These are phyloP conservation scores for Lepidium didymum DNA, from an alignment of 345 rosid species.

Conservation along the genomic window DNA sequence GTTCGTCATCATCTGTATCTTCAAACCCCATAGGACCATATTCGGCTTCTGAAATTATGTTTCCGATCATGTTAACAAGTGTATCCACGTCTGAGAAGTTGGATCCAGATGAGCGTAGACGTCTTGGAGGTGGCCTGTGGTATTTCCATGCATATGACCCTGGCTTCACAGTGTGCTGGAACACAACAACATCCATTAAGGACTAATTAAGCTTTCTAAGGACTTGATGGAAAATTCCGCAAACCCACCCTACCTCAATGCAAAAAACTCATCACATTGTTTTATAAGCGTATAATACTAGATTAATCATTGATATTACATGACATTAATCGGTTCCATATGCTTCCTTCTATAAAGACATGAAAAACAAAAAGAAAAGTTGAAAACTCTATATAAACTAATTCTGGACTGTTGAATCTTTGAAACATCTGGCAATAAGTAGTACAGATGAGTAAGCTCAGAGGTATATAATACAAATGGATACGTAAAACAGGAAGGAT, in stretches of 20 bases:
- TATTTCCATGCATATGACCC: slow-evolving; percentile 77
- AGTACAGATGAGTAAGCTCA: background rate
- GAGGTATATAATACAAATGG: background rate
- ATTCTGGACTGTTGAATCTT: background rate
- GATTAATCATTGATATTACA: slow-evolving; percentile 8
- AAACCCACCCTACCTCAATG: slow-evolving; percentile 11
- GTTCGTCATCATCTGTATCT: slow-evolving; percentile 36
- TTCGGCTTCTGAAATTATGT: slow-evolving; percentile 44
- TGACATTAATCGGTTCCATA: background rate
- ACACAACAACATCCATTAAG: slow-evolving; percentile 48
- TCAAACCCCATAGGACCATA: slow-evolving; percentile 41
- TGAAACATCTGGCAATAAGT: slow-evolving; percentile 1
- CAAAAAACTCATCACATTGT: slow-evolving; percentile 10
- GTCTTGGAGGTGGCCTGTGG: slow-evolving; percentile 62
- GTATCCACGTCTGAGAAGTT: slow-evolving; percentile 39
- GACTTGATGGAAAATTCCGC: slow-evolving; percentile 1
- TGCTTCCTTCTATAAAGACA: background rate
- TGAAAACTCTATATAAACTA: background rate
- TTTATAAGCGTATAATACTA: background rate
- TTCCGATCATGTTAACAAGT: slow-evolving; percentile 40
- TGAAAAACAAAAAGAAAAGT: background rate
- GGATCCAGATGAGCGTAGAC: slow-evolving; percentile 30
- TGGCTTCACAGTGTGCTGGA: slow-evolving; percentile 67
- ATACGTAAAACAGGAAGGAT: background rate
- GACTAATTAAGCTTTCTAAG: slow-evolving; percentile 36